Evolutionary conservation across 2,329 filamentous ascomycete genomes (phyloP), one percentile per base, ranked within the genome.

Genomic region (Phoma sp.): DNA sequence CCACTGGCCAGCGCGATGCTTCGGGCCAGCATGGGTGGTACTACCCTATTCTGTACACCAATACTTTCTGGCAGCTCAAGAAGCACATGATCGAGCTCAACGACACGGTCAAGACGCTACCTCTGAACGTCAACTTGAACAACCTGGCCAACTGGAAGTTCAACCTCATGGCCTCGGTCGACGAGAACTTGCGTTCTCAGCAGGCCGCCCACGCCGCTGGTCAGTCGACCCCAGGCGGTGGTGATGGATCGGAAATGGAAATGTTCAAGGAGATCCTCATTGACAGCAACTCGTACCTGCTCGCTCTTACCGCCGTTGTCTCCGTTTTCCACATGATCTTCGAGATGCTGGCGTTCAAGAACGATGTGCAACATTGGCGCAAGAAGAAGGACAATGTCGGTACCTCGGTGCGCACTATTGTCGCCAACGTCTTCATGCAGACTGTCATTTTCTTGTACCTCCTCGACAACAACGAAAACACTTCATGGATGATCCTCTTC

Each of bases 351-450:
- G 95, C 95, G 1, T 99, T 99, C 80, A 96, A 96, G 70, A 96
- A 89, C 72, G 95, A 99, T 73, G 96, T 99, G 73, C 82, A 92
- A 43, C 95, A 99, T 78, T 99, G 95, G 86, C 91, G 93, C 72
- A 97, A 98, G 82, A 99, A 99, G 88, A 99, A 99, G 82, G 96
- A 98, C 79, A 95, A 96, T 55, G 90, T 99, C 25, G 95, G 95
- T 60, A 96, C 96, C 40, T 97, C 93, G 1, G 89, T 99, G 56
- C 91, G 95, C 52, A 96, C 93, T 29, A 99, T 99, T 69, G 81
- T 99, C 52, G 92, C 91, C 73, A 99, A 98, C 70, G 93, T 98
- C 58, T 93, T 98, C 75, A 99, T 99, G 95, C 95, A 99, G 77
- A 76, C 83, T 6, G 83, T 98, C 70, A 97, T 99, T 76, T 96